These are phyloP conservation scores for Cladophialophora yegresii DNA, from an alignment of 2,329 filamentous ascomycete genomes.

Conservation along the genomic window DNA sequence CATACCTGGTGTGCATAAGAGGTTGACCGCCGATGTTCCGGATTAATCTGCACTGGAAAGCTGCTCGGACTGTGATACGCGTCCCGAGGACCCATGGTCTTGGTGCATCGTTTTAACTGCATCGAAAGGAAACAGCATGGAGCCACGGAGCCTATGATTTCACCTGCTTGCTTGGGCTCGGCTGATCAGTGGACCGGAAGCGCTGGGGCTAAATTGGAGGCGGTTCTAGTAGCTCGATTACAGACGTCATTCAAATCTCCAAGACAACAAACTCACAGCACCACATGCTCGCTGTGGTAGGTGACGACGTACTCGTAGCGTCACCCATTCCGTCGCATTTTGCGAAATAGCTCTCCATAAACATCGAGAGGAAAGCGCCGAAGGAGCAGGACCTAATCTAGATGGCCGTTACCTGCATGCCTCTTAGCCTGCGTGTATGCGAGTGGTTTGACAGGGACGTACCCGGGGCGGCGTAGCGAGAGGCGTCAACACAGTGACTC, in stretches of 20 bases:
- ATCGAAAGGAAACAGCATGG: background rate
- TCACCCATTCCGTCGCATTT: background rate
- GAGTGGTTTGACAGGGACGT: background rate
- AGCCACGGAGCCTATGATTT: conserved; percentile 9
- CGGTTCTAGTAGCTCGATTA: background rate
- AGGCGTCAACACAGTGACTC: background rate
- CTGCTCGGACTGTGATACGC: background rate
- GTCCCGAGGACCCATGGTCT: background rate
- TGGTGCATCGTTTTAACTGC: background rate
- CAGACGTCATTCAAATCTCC: conserved; percentile 14
- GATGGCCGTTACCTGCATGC: background rate
- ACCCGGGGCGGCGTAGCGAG: background rate
- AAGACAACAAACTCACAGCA: background rate
- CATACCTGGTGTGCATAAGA: background rate
- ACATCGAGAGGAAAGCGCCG: background rate
- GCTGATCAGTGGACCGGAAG: conserved; percentile 10
- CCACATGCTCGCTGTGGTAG: no score
- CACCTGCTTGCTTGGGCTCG: conserved; percentile 5
- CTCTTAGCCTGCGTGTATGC: background rate
- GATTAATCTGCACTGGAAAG: background rate
- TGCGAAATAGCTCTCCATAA: background rate
- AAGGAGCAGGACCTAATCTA: background rate
- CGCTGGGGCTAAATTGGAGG: conserved; percentile 8
- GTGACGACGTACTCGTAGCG: background rate
- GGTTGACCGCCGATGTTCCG: background rate